Evolutionary conservation across 495 filamentous ascomycete genomes (phyloP), one percentile per base, ranked within the genome.

Genomic region (Tuber borchii): DNA sequence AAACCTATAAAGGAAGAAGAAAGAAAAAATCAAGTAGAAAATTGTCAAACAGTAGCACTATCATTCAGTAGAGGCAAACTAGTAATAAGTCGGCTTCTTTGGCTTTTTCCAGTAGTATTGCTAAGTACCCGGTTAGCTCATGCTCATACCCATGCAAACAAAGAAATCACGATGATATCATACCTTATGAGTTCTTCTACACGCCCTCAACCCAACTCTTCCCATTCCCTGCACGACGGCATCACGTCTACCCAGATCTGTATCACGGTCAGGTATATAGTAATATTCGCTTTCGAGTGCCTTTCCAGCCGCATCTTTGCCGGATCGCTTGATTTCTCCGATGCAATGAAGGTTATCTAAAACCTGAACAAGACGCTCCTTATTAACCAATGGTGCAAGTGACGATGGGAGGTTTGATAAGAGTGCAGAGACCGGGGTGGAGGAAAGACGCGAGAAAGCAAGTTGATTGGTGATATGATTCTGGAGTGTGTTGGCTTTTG

Each of bases 161-260:
- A 45, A 26, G 56, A 76, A 73, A 69, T 20, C 45, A 70, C 22
- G 37, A 70, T 74, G 46, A 56, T 73, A 76, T 48, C 86, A 82
- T 86, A 99, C 95, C 92, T 99, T 99, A 85, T 99, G 95, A 81
- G 93, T 91, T 85, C 96, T 97, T 77, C 95, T 87, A 81, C 94
- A 97, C 83, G 89, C 91, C 74, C 95, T 88, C 79, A 99, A 84
- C 71, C 94, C 93, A 9, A 94, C 93, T 83, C 95, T 97, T 70
- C 94, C 87, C 80, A 97, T 85, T 73, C 93, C 91, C 79, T 93
- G 89, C 14, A 93, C 93, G 51, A 97, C 93, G n/a, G 93, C 89
- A 75, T 93, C 87, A 71, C 93, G 89, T 70, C 95, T 88, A 80
- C 89, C 88, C n/a, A 88, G 87, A 79, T 99, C 93, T 2, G 86